A percentile compares a stretch with the other conserved stretches of the same genome.
Evolutionary conservation across 768 basidiomycete species (phyloP).

Genomic region (Vararia minispora): DNA sequence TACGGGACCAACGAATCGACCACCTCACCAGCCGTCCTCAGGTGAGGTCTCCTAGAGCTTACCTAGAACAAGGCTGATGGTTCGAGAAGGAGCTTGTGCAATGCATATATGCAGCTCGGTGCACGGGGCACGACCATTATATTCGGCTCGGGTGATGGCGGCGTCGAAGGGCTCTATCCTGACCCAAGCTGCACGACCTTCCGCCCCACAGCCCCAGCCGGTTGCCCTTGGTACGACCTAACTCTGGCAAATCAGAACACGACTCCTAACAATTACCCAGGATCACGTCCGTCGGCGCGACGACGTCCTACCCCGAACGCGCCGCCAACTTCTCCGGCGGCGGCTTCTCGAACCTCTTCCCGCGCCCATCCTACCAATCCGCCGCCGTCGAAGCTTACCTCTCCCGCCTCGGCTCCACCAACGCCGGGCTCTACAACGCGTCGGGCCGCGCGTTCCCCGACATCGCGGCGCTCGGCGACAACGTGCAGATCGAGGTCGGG

Average conservation of each 20-base stretch:
- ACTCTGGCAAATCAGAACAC: too few species aligned
- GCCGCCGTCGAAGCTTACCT: conserved; percentile 6
- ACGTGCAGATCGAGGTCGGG: not conserved
- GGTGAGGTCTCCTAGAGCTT: too few species aligned
- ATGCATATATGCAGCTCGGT: conserved; percentile 15
- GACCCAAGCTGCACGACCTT: conserved; percentile 6
- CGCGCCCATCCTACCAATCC: conserved; percentile 7
- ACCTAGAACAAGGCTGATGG: not conserved
- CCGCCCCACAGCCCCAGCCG: conserved; percentile 9
- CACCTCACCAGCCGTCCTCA: too few species aligned
- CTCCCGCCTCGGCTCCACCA: conserved; percentile 1
- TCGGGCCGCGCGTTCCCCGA: conserved; percentile 16
- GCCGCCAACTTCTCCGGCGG: conserved; percentile 10
- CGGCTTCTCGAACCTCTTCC: conserved; percentile 14
- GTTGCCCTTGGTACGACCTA: conserved; percentile 18
- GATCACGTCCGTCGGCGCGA: conserved; percentile 12
- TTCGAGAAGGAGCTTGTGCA: conserved; percentile 13
- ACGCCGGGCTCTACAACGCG: conserved; percentile 11
- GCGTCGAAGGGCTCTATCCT: conserved; percentile 8
- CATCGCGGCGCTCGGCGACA: not conserved
- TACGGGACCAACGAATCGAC: too few species aligned
- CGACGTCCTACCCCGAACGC: conserved; percentile 6
- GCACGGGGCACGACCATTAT: conserved; percentile 11
- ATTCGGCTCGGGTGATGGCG: conserved; percentile 13
- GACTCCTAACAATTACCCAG: too few species aligned